phyloP scores from a whole-genome alignment of 306 rosid genomes.

The Vachellia pachyceras region DNA sequence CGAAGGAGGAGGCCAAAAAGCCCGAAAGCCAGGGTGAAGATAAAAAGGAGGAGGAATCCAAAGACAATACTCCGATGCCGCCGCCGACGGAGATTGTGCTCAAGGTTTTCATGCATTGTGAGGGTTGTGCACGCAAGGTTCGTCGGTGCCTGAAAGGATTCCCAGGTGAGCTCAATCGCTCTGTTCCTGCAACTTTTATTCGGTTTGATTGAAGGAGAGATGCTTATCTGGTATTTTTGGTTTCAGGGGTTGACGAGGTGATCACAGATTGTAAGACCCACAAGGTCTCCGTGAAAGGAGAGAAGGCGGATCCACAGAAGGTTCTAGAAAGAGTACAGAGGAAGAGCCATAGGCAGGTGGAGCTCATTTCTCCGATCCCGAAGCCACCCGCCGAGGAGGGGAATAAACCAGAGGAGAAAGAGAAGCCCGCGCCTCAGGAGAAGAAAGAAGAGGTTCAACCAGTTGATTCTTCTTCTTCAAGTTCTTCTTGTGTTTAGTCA shows the following conservation, averaged over 20 bases:
- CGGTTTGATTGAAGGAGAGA: no score
- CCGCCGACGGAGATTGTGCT: constrained; percentile 78
- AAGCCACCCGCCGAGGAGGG: no score
- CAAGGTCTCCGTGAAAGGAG: constrained; percentile 87
- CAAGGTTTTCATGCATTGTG: constrained; percentile 91
- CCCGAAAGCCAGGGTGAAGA: constrained; percentile 33
- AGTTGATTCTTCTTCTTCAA: no score
- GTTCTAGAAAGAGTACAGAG: constrained; percentile 79
- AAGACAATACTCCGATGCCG: constrained; percentile 40
- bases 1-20: constrained; percentile 42
- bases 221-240: background rate
- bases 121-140: constrained; percentile 95
- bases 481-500: no score
- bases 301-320: constrained; percentile 82
- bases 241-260: constrained; percentile 79
- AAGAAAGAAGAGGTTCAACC: no score
- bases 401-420: no score
- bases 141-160: constrained; percentile 79
- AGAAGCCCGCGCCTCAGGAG: no score
- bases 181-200: no score
- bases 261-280: constrained; percentile 69
- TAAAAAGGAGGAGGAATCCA: constrained; percentile 22
- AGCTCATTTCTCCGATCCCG: constrained; percentile 85
- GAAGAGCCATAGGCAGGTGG: constrained; percentile 83
- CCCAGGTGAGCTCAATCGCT: constrained; percentile 50